Percentiles rank a stretch among this genome's conserved stretches.
Conservation (phyloP, 2,329 filamentous ascomycete genomes). For the Neonectria magnoliae region DNA sequence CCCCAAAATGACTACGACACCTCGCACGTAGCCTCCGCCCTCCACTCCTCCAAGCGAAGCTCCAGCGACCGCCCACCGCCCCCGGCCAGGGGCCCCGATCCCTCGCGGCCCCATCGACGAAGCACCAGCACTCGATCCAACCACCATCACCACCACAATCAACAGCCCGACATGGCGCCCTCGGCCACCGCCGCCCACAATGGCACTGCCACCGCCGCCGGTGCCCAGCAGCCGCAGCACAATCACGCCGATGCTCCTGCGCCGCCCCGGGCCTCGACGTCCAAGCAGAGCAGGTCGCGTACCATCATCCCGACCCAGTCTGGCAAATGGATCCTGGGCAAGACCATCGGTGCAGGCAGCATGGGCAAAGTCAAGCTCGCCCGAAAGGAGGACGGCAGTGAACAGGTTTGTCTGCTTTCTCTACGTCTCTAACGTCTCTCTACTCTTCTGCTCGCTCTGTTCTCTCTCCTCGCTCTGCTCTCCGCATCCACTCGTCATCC, state of each 20-base stretch:
- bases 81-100: conserved; percentile 64
- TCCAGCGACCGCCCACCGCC: conserved; percentile 68
- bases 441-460: neutral
- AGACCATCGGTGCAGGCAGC: conserved; percentile 96
- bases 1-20: conserved; percentile 79
- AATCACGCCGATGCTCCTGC: conserved; percentile 47
- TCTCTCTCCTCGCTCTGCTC: too few species aligned
- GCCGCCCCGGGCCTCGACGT: conserved; percentile 49
- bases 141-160: conserved; percentile 46
- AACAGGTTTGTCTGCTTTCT: conserved; percentile 74
- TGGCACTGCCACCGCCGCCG: conserved; percentile 61
- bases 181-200: conserved; percentile 63
- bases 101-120: conserved; percentile 57
- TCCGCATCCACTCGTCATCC: too few species aligned
- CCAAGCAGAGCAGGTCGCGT: conserved; percentile 66
- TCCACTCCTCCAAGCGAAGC: conserved; percentile 63
- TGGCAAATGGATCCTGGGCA: conserved; percentile 93
- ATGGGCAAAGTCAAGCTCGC: conserved; percentile 99
- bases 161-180: conserved; percentile 59
- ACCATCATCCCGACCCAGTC: conserved; percentile 91
- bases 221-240: conserved; percentile 57
- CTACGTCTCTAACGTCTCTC: neutral
- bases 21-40: conserved; percentile 67
- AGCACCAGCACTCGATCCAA: conserved; percentile 61
- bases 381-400: conserved; percentile 86